Evolutionary conservation across 148 eudicot genomes (phyloP).

Genomic region (Vaccinium corymbosum): DNA sequence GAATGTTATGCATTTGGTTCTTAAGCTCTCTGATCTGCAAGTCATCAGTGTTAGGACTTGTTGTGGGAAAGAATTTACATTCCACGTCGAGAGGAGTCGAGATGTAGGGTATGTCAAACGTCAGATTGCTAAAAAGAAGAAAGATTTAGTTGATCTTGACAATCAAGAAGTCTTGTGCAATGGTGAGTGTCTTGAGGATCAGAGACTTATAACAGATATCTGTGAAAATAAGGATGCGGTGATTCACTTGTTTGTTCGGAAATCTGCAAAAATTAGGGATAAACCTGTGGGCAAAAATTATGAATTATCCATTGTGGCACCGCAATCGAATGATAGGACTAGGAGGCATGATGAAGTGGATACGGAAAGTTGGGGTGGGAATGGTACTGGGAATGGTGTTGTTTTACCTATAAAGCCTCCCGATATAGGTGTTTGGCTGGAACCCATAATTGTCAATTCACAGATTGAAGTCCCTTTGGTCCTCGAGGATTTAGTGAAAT

Average conservation of each 20-base stretch:
- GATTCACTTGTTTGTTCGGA: slow-evolving; percentile 75
- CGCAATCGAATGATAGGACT: slow-evolving; percentile 29
- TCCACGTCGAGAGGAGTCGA: slow-evolving; percentile 57
- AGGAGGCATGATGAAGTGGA: slow-evolving; percentile 25
- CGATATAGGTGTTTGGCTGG: slow-evolving; percentile 38
- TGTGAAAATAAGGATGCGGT: slow-evolving; percentile 61
- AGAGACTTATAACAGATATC: slow-evolving; percentile 61
- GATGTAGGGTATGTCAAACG: slow-evolving; percentile 77
- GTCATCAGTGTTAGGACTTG: slow-evolving; percentile 60
- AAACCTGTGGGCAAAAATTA: slow-evolving; percentile 57
- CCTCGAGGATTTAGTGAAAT: slow-evolving; percentile 44
- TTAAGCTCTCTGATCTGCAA: slow-evolving; percentile 68
- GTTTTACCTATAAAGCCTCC: slow-evolving; percentile 30
- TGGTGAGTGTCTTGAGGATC: slow-evolving; percentile 69
- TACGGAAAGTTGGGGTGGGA: slow-evolving; percentile 16
- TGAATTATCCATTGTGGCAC: slow-evolving; percentile 68
- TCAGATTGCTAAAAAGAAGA: slow-evolving; percentile 54
- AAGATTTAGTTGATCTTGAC: slow-evolving; percentile 43
- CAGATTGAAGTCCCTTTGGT: slow-evolving; percentile 50
- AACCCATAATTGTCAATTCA: slow-evolving; percentile 56
- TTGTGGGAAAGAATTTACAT: slow-evolving; percentile 64
- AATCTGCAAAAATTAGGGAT: slow-evolving; percentile 65
- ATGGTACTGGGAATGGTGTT: slow-evolving; percentile 6
- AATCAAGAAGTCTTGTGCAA: slow-evolving; percentile 70
- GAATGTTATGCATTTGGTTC: slow-evolving; percentile 77